Conservation (phyloP, 2,329 filamentous ascomycete genomes). For the Phoma herbarum region DNA sequence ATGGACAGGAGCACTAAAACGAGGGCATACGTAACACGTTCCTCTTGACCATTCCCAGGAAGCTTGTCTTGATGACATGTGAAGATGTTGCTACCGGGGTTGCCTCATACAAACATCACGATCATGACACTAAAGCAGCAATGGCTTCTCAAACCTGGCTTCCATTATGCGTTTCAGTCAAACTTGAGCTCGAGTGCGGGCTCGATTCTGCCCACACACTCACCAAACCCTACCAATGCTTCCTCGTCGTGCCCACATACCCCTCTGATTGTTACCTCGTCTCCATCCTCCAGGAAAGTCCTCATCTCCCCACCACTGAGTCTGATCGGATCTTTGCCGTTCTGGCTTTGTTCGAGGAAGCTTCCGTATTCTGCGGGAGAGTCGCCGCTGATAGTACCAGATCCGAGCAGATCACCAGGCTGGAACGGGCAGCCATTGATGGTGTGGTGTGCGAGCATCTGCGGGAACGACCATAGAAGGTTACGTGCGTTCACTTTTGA, state of each 20-base stretch:
- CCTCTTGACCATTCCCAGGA: neutral
- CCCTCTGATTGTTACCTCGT: constrained; percentile 72
- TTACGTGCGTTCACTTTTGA: constrained; percentile 69
- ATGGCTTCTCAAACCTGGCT: neutral
- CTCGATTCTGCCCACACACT: constrained; percentile 71
- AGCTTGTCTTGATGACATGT: neutral
- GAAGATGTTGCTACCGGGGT: neutral
- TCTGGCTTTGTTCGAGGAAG: constrained; percentile 75
- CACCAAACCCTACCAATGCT: constrained; percentile 78
- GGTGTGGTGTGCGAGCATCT: constrained; percentile 83
- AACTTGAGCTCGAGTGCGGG: constrained; percentile 43
- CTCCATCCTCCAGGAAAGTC: constrained; percentile 77
- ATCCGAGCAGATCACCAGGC: constrained; percentile 77
- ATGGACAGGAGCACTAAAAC: neutral
- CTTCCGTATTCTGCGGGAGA: constrained; percentile 69
- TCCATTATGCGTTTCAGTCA: constrained; percentile 15
- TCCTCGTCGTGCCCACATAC: constrained; percentile 69
- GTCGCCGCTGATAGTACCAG: constrained; percentile 78
- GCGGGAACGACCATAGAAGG: constrained; percentile 82
- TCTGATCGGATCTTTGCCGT: constrained; percentile 71
- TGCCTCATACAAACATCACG: neutral
- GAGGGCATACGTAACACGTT: neutral
- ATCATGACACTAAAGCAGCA: neutral
- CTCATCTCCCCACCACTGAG: constrained; percentile 72
- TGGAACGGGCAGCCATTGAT: constrained; percentile 78